phyloP scores from a whole-genome alignment of 2,329 filamentous ascomycete species.

The Trichoderma atroviride region DNA sequence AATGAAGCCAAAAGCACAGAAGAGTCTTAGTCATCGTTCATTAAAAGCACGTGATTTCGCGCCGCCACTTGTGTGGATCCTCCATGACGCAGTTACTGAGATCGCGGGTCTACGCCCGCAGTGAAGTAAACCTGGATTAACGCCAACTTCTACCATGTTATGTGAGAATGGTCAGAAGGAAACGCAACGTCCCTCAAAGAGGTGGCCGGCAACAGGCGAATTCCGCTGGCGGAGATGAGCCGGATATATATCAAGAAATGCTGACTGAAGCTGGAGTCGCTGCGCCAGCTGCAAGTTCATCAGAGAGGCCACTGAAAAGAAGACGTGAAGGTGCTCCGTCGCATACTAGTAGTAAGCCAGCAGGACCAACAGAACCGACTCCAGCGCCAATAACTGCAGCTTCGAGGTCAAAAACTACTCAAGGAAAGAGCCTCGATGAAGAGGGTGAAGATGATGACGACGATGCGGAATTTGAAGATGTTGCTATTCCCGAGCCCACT shows the following conservation, averaged over 20 bases:
- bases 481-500: constrained; percentile 50
- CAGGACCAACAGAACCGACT: not conserved
- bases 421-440: constrained; percentile 34
- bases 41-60: constrained; percentile 31
- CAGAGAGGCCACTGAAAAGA: constrained; percentile 48
- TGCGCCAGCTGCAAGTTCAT: constrained; percentile 31
- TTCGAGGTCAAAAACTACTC: not conserved
- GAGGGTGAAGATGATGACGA: constrained; percentile 32
- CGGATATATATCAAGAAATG: constrained; percentile 53
- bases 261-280: constrained; percentile 52
- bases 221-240: constrained; percentile 32
- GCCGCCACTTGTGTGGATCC: constrained; percentile 11
- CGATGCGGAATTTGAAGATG: constrained; percentile 55
- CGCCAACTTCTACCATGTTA: not conserved
- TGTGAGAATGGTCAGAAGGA: constrained; percentile 39
- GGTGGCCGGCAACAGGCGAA: constrained; percentile 30
- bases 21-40: not conserved
- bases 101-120: constrained; percentile 8
- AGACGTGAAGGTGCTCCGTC: constrained; percentile 35
- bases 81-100: constrained; percentile 30
- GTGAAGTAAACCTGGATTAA: not conserved
- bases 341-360: not conserved
- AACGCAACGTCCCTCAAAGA: constrained; percentile 34
- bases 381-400: not conserved
- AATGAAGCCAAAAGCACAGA: too few species aligned